A percentile compares a stretch with the other conserved stretches of the same genome.
These are phyloP conservation scores for Aspergillus panamensis DNA, from an alignment of 495 filamentous ascomycete species.

Conservation along the genomic window DNA sequence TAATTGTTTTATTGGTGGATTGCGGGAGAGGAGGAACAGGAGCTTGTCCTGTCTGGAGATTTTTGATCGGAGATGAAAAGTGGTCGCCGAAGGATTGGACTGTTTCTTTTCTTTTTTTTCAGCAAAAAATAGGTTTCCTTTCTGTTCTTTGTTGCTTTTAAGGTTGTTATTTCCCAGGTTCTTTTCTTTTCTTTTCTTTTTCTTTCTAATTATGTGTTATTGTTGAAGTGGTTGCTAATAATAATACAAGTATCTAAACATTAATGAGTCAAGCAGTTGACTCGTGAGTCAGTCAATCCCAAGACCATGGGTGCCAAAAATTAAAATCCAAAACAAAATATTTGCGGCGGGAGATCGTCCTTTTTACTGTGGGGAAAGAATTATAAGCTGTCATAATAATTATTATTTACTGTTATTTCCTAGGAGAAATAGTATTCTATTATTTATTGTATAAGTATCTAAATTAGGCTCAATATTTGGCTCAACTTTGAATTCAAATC, in stretches of 20 bases:
- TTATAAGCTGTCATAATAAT: background rate
- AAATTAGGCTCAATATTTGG: too few relatives aligned
- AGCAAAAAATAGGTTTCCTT: background rate
- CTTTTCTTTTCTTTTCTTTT: background rate
- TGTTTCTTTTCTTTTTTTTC: background rate
- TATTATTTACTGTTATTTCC: background rate
- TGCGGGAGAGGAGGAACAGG: too few relatives aligned
- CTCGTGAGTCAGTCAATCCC: background rate
- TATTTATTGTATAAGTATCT: background rate
- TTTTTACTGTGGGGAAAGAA: slow-evolving; percentile 11
- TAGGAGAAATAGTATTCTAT: background rate
- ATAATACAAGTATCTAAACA: background rate
- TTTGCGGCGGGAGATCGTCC: slow-evolving; percentile 18
- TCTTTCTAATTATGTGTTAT: background rate
- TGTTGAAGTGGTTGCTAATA: background rate
- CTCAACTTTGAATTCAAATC: too few relatives aligned
- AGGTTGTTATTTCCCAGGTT: background rate
- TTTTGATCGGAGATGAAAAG: too few relatives aligned
- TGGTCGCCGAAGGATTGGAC: background rate
- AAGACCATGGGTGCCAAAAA: background rate
- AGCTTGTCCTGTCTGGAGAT: too few relatives aligned
- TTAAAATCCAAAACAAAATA: background rate
- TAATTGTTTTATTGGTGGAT: slow-evolving; percentile 1
- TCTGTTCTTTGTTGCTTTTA: background rate
- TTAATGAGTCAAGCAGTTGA: background rate